A percentile compares a stretch with the other conserved stretches of the same genome.
These are phyloP conservation scores for Phylloporus scabripes DNA, from an alignment of 768 basidiomycete genomes.

Conservation along the genomic window DNA sequence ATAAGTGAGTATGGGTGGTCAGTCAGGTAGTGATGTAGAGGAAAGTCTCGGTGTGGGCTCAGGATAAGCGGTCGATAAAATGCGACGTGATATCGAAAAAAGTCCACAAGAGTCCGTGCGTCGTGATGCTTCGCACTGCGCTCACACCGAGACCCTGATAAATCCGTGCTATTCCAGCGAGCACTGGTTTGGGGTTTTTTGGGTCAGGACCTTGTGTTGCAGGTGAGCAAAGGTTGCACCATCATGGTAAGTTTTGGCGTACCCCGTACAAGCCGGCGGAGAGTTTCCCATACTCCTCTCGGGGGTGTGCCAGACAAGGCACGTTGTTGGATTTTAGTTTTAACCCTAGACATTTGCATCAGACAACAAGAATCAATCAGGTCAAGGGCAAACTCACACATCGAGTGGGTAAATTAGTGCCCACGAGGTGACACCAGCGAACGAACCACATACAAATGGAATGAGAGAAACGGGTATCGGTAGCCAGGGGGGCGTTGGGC, in stretches of 20 bases:
- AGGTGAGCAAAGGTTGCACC: neutral
- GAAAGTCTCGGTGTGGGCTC: slow-evolving; percentile 8
- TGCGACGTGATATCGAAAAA: slow-evolving; percentile 76
- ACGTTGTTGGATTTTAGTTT: slow-evolving; percentile 95
- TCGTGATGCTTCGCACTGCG: slow-evolving; percentile 85
- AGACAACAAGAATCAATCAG: neutral
- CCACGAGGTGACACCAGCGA: slow-evolving; percentile 88
- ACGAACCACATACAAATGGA: slow-evolving; percentile 86
- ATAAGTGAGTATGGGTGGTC: slow-evolving; percentile 10
- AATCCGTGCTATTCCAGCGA: slow-evolving; percentile 74
- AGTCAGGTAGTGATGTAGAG: slow-evolving; percentile 3
- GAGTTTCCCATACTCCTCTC: slow-evolving; percentile 67
- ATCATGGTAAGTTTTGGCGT: slow-evolving; percentile 10
- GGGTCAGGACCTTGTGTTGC: slow-evolving; percentile 65
- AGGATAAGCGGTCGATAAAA: slow-evolving; percentile 63
- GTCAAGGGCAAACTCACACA: slow-evolving; percentile 51
- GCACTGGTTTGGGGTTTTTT: slow-evolving; percentile 64
- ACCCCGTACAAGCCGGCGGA: slow-evolving; percentile 80
- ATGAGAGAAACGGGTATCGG: slow-evolving; percentile 75
- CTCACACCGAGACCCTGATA: slow-evolving; percentile 95
- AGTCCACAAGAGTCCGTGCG: slow-evolving; percentile 92
- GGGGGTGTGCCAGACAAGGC: slow-evolving; percentile 74
- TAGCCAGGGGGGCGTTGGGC: slow-evolving; percentile 76
- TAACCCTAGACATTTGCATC: slow-evolving; percentile 48
- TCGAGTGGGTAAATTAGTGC: slow-evolving; percentile 91